These are phyloP conservation scores for Rhodotorula mucilaginosa DNA, from an alignment of 1,284 basidiomycete genomes.

Conservation along the genomic window DNA sequence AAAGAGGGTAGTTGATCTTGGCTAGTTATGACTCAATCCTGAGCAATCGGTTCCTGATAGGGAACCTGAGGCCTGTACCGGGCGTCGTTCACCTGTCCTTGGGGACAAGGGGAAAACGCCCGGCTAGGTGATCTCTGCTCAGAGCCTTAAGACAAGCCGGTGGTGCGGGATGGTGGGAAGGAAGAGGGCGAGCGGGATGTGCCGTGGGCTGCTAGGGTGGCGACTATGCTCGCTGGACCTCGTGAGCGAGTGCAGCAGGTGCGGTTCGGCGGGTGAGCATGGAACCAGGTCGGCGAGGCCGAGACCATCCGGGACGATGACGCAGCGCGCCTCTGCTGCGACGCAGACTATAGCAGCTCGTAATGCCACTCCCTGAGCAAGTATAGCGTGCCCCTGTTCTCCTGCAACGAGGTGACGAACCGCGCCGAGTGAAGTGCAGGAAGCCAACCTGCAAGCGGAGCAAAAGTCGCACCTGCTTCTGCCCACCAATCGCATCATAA, in stretches of 20 bases:
- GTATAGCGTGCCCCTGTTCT: too few species aligned
- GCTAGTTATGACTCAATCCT: conserved; percentile 37
- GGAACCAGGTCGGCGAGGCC: too few species aligned
- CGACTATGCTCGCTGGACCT: too few species aligned
- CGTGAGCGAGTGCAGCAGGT: too few species aligned
- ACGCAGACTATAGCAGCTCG: too few species aligned
- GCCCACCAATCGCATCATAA: background rate
- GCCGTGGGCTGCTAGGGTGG: too few species aligned
- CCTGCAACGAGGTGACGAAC: too few species aligned
- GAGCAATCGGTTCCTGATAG: conserved; percentile 28
- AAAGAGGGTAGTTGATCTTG: conserved; percentile 6
- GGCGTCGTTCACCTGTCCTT: background rate
- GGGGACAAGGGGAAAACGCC: too few species aligned
- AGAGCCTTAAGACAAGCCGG: conserved; percentile 39
- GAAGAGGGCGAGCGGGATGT: background rate
- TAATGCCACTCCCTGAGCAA: too few species aligned
- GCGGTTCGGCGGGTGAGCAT: too few species aligned
- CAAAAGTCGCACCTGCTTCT: background rate
- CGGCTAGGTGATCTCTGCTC: conserved; percentile 19
- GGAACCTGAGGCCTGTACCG: conserved; percentile 23
- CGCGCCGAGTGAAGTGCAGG: background rate
- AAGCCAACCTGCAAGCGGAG: background rate
- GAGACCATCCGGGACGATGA: too few species aligned
- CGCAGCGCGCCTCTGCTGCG: too few species aligned
- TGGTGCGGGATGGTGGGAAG: background rate